These are phyloP conservation scores for Torulaspora delbrueckii DNA, from an alignment of 805 yeast genomes.

Conservation along the genomic window DNA sequence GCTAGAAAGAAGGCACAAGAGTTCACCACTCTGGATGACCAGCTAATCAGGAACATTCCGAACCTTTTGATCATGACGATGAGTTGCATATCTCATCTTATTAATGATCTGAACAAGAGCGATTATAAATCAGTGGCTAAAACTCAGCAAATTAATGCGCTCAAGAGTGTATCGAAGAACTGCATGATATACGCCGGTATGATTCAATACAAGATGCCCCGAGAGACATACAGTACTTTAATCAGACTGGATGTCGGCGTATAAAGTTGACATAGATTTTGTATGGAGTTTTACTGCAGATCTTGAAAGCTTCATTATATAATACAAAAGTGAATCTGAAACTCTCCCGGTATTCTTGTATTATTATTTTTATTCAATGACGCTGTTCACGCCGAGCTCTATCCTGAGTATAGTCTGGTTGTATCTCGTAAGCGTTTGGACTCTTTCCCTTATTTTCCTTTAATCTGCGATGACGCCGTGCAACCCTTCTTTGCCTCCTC, in stretches of 20 bases:
- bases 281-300: background rate
- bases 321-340: background rate
- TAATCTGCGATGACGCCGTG: conserved; percentile 33
- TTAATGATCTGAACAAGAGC: conserved; percentile 39
- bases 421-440: conserved; percentile 86
- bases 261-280: conserved; percentile 6
- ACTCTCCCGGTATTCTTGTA: background rate
- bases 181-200: conserved; percentile 94
- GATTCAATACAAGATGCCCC: conserved; percentile 88
- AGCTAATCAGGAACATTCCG: conserved; percentile 74
- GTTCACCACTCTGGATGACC: conserved; percentile 58
- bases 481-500: conserved; percentile 34
- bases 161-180: conserved; percentile 67
- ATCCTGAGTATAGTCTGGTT: conserved; percentile 53
- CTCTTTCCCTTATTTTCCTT: conserved; percentile 32
- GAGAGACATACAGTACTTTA: conserved; percentile 68
- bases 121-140: conserved; percentile 43
- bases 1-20: conserved; percentile 69
- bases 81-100: conserved; percentile 64
- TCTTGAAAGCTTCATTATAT: background rate
- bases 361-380: background rate
- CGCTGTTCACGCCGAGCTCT: conserved; percentile 17
- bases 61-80: conserved; percentile 72
- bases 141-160: conserved; percentile 49
- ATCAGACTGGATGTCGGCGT: conserved; percentile 54